Conservation (phyloP, 352 stramenopile species). For the Phytophthora vignae region DNA sequence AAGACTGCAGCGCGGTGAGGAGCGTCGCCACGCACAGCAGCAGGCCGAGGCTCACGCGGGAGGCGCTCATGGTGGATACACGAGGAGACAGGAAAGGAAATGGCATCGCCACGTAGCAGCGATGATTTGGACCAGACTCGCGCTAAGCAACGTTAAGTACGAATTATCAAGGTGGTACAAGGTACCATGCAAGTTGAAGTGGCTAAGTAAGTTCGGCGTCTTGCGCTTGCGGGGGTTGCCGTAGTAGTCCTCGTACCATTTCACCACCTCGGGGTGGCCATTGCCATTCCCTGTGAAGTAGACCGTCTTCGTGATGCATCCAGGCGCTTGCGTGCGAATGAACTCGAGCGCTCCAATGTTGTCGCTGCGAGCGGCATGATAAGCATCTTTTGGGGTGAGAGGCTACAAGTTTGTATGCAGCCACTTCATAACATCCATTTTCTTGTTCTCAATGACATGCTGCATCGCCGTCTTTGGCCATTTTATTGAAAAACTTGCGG, state of each 20-base stretch:
- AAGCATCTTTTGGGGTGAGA: background rate
- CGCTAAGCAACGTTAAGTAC: slow-evolving; percentile 14
- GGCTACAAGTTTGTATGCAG: background rate
- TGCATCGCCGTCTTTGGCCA: background rate
- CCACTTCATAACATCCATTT: background rate
- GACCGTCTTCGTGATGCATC: background rate
- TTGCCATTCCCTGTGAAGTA: background rate
- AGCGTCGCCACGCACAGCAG: slow-evolving; percentile 35
- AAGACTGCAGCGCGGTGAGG: slow-evolving; percentile 28
- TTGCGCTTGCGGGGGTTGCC: background rate
- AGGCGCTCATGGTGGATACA: slow-evolving; percentile 30
- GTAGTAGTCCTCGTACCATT: background rate
- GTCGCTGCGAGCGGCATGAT: background rate
- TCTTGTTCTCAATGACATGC: background rate
- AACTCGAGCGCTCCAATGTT: background rate
- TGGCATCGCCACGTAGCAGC: slow-evolving; percentile 33
- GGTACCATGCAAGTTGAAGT: background rate
- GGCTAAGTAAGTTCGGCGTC: background rate
- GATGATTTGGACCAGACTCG: slow-evolving; percentile 5
- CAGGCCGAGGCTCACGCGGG: slow-evolving; percentile 19
- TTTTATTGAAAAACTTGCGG: slow-evolving; percentile 4
- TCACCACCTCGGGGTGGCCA: background rate
- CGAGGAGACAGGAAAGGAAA: slow-evolving; percentile 7
- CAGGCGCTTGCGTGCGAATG: background rate
- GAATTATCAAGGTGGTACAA: slow-evolving; percentile 4